Base-by-base conservation (phyloP, 2,329 filamentous ascomycete species). In the Pezicula carpinea region DNA sequence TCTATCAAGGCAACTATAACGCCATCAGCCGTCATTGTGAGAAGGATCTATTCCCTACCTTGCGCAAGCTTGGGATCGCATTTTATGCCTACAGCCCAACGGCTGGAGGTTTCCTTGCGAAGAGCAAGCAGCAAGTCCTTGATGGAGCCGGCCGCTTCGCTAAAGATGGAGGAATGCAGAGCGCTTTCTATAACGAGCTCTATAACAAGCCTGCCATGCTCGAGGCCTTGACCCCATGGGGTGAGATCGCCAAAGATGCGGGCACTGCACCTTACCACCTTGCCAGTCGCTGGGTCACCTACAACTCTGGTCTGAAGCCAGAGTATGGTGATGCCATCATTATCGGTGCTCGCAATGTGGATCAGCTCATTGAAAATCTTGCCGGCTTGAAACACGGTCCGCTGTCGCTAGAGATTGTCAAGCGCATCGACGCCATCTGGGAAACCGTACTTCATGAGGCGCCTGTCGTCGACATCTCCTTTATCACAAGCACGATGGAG, bases 1-100 rank as follows among this genome's bases (percentile, higher is more conserved):
- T 93, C 46, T 95, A 87, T 67, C 88, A 93, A 67, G 89, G 76
- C 57, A 90, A 92, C 85, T 91, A 90, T 68, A 90, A 90, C 65
- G 79, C 77, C 49, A 85, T 90, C 56, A 87, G 82, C 32, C 80
- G 87, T 47, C 77, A 77, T 48, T 83, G 90, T 54, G 88, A 92
- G 64, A 65, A 77, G 1, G 86, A 91, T 64, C 70, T 91, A 32
- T 73, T 92, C 43, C 79, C 80, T 3, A 79, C 80, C 21, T 88
- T 84, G 59, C 78, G 79, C 18, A 79, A 85, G 43, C 90, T 87
- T 63, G 85, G 84, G 2, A 74, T 92, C 33, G 83, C 89, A 52
- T 75, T 91, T 43, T 86, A 90, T 14, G 73, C 87, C 38, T 90
- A 90, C 69, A 92, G 91, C 64, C 87, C 87, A 2, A 72, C 91